Evolutionary conservation across 352 stramenopile genomes (phyloP).

Genomic region (Globisporangium mamillatum): DNA sequence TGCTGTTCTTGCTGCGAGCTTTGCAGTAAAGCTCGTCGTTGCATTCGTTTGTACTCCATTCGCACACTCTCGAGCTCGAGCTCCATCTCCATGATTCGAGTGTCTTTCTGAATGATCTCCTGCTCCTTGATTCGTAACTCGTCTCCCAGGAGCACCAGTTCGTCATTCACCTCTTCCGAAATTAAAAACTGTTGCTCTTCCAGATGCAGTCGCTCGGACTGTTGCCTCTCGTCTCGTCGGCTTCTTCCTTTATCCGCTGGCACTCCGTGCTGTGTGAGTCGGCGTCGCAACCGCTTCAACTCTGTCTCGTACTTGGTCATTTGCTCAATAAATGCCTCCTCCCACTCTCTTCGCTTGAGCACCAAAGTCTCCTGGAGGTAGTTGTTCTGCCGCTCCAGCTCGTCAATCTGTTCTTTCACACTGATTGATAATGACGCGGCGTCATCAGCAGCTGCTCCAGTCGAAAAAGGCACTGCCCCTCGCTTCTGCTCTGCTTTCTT

Average conservation of each 20-base stretch:
- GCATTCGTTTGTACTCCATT: conserved; percentile 54
- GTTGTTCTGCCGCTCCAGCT: conserved; percentile 50
- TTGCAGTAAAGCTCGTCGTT: conserved; percentile 31
- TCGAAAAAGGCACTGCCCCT: neutral
- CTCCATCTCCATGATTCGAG: conserved; percentile 58
- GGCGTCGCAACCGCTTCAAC: conserved; percentile 40
- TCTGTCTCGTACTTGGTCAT: conserved; percentile 59
- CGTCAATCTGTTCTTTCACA: conserved; percentile 29
- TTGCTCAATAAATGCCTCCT: conserved; percentile 38
- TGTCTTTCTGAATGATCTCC: conserved; percentile 54
- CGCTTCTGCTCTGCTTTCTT: conserved; percentile 22
- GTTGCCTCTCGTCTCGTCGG: conserved; percentile 12
- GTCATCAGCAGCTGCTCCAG: conserved; percentile 5
- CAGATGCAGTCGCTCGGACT: conserved; percentile 23
- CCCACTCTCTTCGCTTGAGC: conserved; percentile 71
- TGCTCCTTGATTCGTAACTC: conserved; percentile 56
- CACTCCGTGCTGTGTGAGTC: conserved; percentile 35
- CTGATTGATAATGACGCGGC: neutral
- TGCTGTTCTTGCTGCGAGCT: conserved; percentile 13
- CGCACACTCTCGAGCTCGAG: conserved; percentile 70
- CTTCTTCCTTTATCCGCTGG: neutral
- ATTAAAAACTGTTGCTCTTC: conserved; percentile 57
- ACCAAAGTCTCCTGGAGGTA: conserved; percentile 58
- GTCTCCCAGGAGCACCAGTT: conserved; percentile 35
- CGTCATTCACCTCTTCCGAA: conserved; percentile 40